Conservation (phyloP, 2,329 filamentous ascomycete species). For the Claviceps maximensis region DNA sequence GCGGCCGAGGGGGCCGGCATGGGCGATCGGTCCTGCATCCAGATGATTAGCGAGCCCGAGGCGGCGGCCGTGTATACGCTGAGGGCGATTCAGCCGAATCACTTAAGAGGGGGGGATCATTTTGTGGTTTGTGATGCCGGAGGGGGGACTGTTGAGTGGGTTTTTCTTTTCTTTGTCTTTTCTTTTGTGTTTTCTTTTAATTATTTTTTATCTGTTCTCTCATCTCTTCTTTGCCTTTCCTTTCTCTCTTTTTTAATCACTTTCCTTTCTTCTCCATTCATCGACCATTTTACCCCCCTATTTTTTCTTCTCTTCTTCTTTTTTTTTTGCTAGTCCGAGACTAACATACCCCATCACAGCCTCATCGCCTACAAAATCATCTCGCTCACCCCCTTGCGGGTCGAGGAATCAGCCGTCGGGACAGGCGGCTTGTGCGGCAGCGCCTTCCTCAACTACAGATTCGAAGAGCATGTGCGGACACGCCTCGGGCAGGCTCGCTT, state of each 20-base stretch:
- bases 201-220: neutral
- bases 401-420: conserved; percentile 69
- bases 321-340: neutral
- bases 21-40: conserved; percentile 55
- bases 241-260: neutral
- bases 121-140: conserved; percentile 51
- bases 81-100: conserved; percentile 65
- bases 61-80: conserved; percentile 69
- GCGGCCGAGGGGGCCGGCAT: conserved; percentile 69
- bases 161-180: conserved; percentile 5
- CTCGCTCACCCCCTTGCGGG: conserved; percentile 54
- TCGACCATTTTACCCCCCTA: too few relatives aligned
- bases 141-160: conserved; percentile 54
- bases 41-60: conserved; percentile 72
- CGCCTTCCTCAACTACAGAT: conserved; percentile 67
- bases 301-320: neutral
- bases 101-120: conserved; percentile 54
- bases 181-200: neutral
- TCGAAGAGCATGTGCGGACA: conserved; percentile 60
- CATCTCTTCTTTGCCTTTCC: neutral
- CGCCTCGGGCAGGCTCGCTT: conserved; percentile 56
- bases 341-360: conserved; percentile 19
- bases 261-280: too few relatives aligned
- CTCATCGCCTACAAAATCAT: conserved; percentile 73
- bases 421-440: conserved; percentile 68